phyloP scores from a whole-genome alignment of 495 filamentous ascomycete species.

The Chaetomium tenue region DNA sequence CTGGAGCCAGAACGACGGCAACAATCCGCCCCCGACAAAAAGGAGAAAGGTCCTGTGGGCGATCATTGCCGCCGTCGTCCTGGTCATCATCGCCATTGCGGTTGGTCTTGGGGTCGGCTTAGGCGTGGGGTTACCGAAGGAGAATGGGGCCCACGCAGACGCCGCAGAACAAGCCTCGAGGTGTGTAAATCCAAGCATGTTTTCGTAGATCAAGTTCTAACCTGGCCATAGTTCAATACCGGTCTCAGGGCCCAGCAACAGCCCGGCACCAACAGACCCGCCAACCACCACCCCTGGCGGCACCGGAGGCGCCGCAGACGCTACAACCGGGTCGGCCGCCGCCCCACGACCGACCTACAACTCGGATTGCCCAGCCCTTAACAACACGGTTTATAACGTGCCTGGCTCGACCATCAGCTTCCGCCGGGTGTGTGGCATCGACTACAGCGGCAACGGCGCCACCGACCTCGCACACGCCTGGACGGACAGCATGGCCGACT shows the following conservation, averaged over 20 bases:
- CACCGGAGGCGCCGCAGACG: constrained; percentile 11
- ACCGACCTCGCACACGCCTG: constrained; percentile 39
- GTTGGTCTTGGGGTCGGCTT: constrained; percentile 45
- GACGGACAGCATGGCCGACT: constrained; percentile 44
- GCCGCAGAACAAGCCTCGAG: constrained; percentile 21
- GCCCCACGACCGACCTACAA: constrained; percentile 25
- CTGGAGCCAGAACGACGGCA: constrained; percentile 17
- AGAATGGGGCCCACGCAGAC: constrained; percentile 10
- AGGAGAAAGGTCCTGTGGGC: constrained; percentile 36
- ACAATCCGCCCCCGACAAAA: constrained; percentile 20
- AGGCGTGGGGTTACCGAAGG: constrained; percentile 34
- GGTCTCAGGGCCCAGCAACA: not conserved
- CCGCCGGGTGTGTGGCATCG: constrained; percentile 46
- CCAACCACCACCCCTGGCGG: constrained; percentile 10
- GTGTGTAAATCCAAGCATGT: constrained; percentile 22
- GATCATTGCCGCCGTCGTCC: constrained; percentile 25
- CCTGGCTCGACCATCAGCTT: constrained; percentile 45
- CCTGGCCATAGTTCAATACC: constrained; percentile 13
- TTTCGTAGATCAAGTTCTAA: not conserved
- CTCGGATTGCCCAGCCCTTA: constrained; percentile 44
- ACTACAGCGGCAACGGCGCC: constrained; percentile 41
- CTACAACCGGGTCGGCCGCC: constrained; percentile 20
- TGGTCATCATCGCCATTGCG: constrained; percentile 36
- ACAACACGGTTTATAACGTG: constrained; percentile 45
- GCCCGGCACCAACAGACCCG: constrained; percentile 13